Evolutionary conservation across 1,284 basidiomycete genomes (phyloP).

Genomic region (Phenoliferia sp.): DNA sequence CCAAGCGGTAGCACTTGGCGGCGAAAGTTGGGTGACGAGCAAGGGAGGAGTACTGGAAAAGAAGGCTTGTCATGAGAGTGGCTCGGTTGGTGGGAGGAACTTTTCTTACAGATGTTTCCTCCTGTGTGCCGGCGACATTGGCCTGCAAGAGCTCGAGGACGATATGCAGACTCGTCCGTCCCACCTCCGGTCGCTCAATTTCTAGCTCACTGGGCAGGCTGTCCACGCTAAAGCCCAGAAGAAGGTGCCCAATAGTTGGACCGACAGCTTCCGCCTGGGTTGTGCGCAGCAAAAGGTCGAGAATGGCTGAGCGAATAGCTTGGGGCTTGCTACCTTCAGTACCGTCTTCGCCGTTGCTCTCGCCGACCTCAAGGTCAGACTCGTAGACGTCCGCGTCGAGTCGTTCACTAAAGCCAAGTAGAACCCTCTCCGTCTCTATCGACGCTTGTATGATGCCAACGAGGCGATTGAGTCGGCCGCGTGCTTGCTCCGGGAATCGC

Average conservation of each 20-base stretch:
- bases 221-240: slow-evolving; percentile 68
- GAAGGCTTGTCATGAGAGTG: background rate
- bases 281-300: slow-evolving; percentile 78
- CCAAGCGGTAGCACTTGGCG: slow-evolving; percentile 75
- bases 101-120: slow-evolving; percentile 40
- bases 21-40: slow-evolving; percentile 68
- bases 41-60: slow-evolving; percentile 47
- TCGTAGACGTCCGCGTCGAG: slow-evolving; percentile 50
- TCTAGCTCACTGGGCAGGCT: slow-evolving; percentile 45
- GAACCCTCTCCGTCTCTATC: slow-evolving; percentile 77
- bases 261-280: slow-evolving; percentile 61
- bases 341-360: slow-evolving; percentile 39
- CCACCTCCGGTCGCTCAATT: slow-evolving; percentile 58
- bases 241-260: slow-evolving; percentile 84
- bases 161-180: slow-evolving; percentile 70
- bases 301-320: slow-evolving; percentile 69
- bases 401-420: slow-evolving; percentile 68
- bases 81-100: slow-evolving; percentile 16
- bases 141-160: slow-evolving; percentile 70
- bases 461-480: slow-evolving; percentile 53
- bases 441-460: slow-evolving; percentile 76
- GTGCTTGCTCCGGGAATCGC: slow-evolving; percentile 54
- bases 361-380: slow-evolving; percentile 39
- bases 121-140: slow-evolving; percentile 58
- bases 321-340: slow-evolving; percentile 55